Percentiles rank a stretch among this genome's conserved stretches.
phyloP scores from a whole-genome alignment of 1,284 basidiomycete genomes.

The Leccinum fallax region DNA sequence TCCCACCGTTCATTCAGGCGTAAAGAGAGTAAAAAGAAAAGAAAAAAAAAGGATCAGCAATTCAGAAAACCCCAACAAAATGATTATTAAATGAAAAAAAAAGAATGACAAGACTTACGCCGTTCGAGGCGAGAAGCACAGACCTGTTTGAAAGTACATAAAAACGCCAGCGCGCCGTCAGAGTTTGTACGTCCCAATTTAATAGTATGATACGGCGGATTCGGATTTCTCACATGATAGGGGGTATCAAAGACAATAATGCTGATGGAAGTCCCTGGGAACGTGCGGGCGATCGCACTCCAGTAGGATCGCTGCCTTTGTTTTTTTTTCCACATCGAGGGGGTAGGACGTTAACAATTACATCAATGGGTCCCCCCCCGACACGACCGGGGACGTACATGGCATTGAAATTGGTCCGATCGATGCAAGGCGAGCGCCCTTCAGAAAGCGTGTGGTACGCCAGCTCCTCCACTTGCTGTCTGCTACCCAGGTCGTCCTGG shows the following conservation, averaged over 20 bases:
- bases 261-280: constrained; percentile 60
- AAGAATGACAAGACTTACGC: constrained; percentile 16
- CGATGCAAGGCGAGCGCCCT: constrained; percentile 69
- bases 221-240: constrained; percentile 57
- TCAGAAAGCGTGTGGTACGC: constrained; percentile 50
- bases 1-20: not conserved
- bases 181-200: constrained; percentile 2
- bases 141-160: constrained; percentile 7
- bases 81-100: not conserved
- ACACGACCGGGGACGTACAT: constrained; percentile 44
- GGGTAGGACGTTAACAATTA: not conserved
- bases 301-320: constrained; percentile 68
- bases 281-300: constrained; percentile 67
- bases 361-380: not conserved
- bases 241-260: constrained; percentile 74
- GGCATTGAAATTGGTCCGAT: constrained; percentile 71
- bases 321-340: not conserved
- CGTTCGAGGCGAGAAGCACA: constrained; percentile 22
- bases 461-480: constrained; percentile 58
- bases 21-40: constrained; percentile 1
- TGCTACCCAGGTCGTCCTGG: constrained; percentile 65
- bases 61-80: constrained; percentile 1
- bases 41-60: not conserved
- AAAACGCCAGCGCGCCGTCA: constrained; percentile 12
- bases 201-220: constrained; percentile 17